Evolutionary conservation across 176 grass and related monocot genomes (phyloP).

Genomic region (Aegilops bicornis): DNA sequence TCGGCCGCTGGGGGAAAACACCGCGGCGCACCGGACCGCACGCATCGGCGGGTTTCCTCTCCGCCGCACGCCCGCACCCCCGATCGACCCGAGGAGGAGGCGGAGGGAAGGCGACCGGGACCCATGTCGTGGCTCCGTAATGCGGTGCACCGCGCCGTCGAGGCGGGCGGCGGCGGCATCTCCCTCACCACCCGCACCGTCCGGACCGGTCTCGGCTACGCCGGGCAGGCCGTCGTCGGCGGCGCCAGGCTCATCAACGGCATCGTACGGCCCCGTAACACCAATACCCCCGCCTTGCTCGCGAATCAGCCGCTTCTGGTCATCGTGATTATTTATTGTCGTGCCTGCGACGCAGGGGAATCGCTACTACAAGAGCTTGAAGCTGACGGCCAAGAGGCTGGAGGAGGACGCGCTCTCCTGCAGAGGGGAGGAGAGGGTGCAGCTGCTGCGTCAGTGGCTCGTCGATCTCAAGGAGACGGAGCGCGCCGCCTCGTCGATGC

Average conservation of each 20-base stretch:
- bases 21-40: not conserved
- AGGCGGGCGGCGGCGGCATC: conserved; percentile 73
- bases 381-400: conserved; percentile 70
- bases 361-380: conserved; percentile 66
- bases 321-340: not conserved
- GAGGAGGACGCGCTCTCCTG: conserved; percentile 75
- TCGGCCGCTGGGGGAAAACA: conserved; percentile 40
- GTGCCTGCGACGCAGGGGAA: conserved; percentile 43
- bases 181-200: conserved; percentile 82
- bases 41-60: conserved; percentile 25
- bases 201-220: conserved; percentile 75
- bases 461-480: conserved; percentile 66
- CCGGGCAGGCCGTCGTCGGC: conserved; percentile 88
- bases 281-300: not conserved
- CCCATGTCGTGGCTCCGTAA: conserved; percentile 95
- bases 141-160: conserved; percentile 85
- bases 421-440: conserved; percentile 66
- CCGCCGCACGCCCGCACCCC: conserved; percentile 20
- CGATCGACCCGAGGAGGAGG: not conserved
- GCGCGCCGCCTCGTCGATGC: conserved; percentile 3
- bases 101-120: not conserved
- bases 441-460: conserved; percentile 76
- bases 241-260: conserved; percentile 84
- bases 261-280: conserved; percentile 38
- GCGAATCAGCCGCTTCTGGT: not conserved